A percentile compares a stretch with the other conserved stretches of the same genome.
Conservation (phyloP, 768 basidiomycete genomes). For the Amanita muscaria region DNA sequence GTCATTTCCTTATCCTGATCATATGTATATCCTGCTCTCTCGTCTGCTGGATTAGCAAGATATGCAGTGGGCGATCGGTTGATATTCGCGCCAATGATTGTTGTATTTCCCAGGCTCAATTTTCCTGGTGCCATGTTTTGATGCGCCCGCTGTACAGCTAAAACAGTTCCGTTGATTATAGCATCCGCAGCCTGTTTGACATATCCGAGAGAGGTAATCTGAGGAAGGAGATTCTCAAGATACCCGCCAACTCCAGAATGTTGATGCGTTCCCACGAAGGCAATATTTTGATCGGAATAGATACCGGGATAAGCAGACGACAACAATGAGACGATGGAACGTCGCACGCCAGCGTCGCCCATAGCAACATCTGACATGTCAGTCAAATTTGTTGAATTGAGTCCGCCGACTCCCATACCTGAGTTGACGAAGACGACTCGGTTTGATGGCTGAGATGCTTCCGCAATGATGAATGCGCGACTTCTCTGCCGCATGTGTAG, state of each 20-base stretch:
- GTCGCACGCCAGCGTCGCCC: slow-evolving; percentile 71
- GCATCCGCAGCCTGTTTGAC: slow-evolving; percentile 65
- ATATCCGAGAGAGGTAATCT: slow-evolving; percentile 66
- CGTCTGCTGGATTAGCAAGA: slow-evolving; percentile 62
- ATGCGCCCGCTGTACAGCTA: slow-evolving; percentile 63
- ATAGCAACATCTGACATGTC: slow-evolving; percentile 57
- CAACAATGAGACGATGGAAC: slow-evolving; percentile 53
- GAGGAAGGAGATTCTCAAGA: slow-evolving; percentile 69
- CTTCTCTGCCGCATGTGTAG: slow-evolving; percentile 74
- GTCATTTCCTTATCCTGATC: slow-evolving; percentile 74
- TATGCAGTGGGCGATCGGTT: slow-evolving; percentile 76
- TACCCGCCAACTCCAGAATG: slow-evolving; percentile 77
- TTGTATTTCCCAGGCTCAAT: slow-evolving; percentile 60
- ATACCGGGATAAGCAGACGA: slow-evolving; percentile 49
- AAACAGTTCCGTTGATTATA: slow-evolving; percentile 61
- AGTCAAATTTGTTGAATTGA: not conserved
- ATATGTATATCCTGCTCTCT: slow-evolving; percentile 55
- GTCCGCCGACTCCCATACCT: slow-evolving; percentile 29
- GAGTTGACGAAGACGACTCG: slow-evolving; percentile 70
- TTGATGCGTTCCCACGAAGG: slow-evolving; percentile 67
- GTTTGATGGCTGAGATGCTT: slow-evolving; percentile 43
- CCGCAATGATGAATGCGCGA: slow-evolving; percentile 70
- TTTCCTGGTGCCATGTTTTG: slow-evolving; percentile 48
- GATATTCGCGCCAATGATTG: slow-evolving; percentile 56
- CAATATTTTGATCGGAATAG: slow-evolving; percentile 64